phyloP scores from a whole-genome alignment of 1,284 basidiomycete species.

The Cystobasidium slooffiae region DNA sequence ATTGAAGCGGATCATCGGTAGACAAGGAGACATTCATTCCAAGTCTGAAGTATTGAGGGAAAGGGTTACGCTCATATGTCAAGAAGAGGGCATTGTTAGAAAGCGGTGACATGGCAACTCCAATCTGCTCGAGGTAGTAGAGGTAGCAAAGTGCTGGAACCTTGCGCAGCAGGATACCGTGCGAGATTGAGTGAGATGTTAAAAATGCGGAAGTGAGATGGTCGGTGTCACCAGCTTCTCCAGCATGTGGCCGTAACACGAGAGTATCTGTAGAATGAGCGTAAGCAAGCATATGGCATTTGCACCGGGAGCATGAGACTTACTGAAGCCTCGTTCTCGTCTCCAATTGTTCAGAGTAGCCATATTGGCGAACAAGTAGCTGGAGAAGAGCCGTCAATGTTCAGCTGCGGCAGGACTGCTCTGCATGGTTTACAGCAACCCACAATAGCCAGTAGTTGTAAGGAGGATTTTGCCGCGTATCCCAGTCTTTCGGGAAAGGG shows the following conservation, averaged over 20 bases:
- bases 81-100: conserved; percentile 98
- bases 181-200: conserved; percentile 96
- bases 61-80: conserved; percentile 94
- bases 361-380: conserved; percentile 98
- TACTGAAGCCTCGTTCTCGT: conserved; percentile 84
- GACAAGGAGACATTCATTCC: conserved; percentile 96
- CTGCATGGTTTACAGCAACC: too few species aligned
- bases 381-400: too few species aligned
- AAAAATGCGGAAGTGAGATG: conserved; percentile 95
- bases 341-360: conserved; percentile 94
- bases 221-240: conserved; percentile 98
- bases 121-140: conserved; percentile 96
- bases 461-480: conserved; percentile 84
- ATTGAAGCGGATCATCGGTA: conserved; percentile 90
- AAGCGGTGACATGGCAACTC: conserved; percentile 95
- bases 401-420: too few species aligned
- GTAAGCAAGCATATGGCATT: background rate
- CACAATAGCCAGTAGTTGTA: conserved; percentile 79
- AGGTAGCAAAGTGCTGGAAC: conserved; percentile 76
- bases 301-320: conserved; percentile 54
- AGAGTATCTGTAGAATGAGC: conserved; percentile 73
- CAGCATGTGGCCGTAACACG: conserved; percentile 94
- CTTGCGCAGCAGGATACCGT: conserved; percentile 95
- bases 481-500: conserved; percentile 90
- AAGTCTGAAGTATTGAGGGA: conserved; percentile 95